Base-by-base conservation (phyloP, 78 protist species). In the Trichosphaerium sp. region DNA sequence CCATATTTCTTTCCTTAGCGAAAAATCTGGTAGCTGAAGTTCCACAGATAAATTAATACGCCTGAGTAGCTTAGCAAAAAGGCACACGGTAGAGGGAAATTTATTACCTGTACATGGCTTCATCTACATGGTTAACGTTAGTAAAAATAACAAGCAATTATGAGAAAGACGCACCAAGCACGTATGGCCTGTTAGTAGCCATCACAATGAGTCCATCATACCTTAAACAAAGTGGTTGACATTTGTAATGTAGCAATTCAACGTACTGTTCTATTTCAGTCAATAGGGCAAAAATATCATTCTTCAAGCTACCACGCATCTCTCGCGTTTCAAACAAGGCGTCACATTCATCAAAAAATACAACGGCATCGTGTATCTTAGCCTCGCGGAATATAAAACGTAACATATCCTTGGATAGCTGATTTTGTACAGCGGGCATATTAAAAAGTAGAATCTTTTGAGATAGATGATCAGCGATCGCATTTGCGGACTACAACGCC, bases 271-370 rank as follows among this genome's bases (percentile, higher is more conserved):
- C 85, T 12, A 80, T 15, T 7, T 78, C 84, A n/a, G 69, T 6
- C 48, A 80, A 49, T 40, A 78, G 56, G 29, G 59, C 71, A 23
- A 39, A 32, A 25, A 80, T 5, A 4, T 14, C 51, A 14, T 72
- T 14, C 35, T 66, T 54, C 32, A 25, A 11, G 11, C 6, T 59
- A 11, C n/a, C n/a, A n/a, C n/a, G n/a, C n/a, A n/a, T n/a, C n/a
- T 80, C 75, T 6, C 85, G 65, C 35, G 78, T 3, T 67, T 80
- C 83, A 63, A 80, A 80, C 10, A 80, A 12, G 10, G 38, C 42
- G 8, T 80, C 85, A 12, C 85, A 80, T 43, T 80, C 83, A n/a
- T 80, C 85, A 42, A 80, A 80, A 26, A 80, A 80, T 38, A 80
- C 58, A 21, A 80, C 32, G 12, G 85, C 77, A 47, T 80, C 44